Percentiles rank a stretch among this genome's conserved stretches.
These are phyloP conservation scores for Tricholomella constricta DNA, from an alignment of 768 basidiomycete genomes.

Conservation along the genomic window DNA sequence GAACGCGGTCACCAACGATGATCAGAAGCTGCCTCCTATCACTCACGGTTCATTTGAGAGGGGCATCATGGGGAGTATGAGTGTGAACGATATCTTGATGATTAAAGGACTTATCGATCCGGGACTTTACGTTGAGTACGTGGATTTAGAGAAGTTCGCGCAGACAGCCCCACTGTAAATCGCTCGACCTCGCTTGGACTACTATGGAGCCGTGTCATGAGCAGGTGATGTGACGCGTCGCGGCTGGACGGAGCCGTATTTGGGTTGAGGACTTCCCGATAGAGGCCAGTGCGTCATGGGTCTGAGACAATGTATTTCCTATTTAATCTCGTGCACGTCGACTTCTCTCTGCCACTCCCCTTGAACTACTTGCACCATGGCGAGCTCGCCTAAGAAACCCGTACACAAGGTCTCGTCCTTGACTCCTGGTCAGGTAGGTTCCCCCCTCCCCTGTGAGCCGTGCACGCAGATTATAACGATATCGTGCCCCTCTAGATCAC, in stretches of 20 bases:
- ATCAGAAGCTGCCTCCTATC: background rate
- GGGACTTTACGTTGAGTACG: background rate
- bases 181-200: too few relatives aligned
- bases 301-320: background rate
- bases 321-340: too few relatives aligned
- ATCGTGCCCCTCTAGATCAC: constrained; percentile 20
- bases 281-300: constrained; percentile 3
- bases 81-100: constrained; percentile 2
- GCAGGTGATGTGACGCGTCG: constrained; percentile 13
- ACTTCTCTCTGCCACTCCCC: too few relatives aligned
- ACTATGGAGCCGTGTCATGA: constrained; percentile 6
- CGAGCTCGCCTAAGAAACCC: background rate
- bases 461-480: too few relatives aligned
- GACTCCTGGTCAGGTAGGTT: constrained; percentile 12
- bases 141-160: too few relatives aligned
- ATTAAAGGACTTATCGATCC: background rate
- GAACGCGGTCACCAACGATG: background rate
- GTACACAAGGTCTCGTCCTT: background rate
- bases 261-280: background rate
- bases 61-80: background rate
- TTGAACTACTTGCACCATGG: background rate
- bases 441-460: too few relatives aligned
- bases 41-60: background rate
- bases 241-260: background rate
- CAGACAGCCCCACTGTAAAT: too few relatives aligned